Conservation (phyloP, 202 grass and related monocot genomes). For the Sporobolus alterniflorus region DNA sequence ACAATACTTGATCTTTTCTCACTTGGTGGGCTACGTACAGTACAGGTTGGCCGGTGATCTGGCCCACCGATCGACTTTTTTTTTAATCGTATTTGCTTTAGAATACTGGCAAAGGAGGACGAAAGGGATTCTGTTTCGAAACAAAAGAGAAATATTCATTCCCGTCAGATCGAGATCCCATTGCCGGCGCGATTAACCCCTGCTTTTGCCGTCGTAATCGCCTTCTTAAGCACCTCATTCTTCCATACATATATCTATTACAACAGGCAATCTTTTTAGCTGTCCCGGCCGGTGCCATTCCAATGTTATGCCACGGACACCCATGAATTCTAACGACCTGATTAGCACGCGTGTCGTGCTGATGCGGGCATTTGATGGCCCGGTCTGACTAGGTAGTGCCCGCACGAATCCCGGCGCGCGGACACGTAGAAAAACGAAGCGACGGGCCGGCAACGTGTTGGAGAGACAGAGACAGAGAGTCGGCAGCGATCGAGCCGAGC, state of each 20-base stretch:
- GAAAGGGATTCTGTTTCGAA: background rate
- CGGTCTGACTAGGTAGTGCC: background rate
- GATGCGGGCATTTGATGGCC: background rate
- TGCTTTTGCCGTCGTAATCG: slow-evolving; percentile 26
- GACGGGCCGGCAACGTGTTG: background rate
- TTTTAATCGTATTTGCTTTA: background rate
- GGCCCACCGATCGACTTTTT: background rate
- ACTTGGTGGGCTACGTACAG: background rate
- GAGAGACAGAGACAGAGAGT: background rate
- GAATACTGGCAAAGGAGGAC: background rate
- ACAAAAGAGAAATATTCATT: background rate
- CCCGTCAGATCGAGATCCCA: slow-evolving; percentile 33
- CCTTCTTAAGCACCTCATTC: slow-evolving; percentile 1
- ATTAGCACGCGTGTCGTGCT: background rate
- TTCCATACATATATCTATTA: background rate
- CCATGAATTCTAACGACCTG: background rate
- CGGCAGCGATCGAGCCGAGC: background rate
- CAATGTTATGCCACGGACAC: background rate
- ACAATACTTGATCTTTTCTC: no score
- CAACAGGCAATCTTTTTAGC: background rate
- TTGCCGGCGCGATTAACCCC: background rate
- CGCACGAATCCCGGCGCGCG: background rate
- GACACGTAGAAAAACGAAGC: background rate
- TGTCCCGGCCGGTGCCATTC: background rate
- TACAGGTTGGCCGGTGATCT: background rate